Evolutionary conservation across 257 asterid species (phyloP).

Genomic region (Ilex asprella): DNA sequence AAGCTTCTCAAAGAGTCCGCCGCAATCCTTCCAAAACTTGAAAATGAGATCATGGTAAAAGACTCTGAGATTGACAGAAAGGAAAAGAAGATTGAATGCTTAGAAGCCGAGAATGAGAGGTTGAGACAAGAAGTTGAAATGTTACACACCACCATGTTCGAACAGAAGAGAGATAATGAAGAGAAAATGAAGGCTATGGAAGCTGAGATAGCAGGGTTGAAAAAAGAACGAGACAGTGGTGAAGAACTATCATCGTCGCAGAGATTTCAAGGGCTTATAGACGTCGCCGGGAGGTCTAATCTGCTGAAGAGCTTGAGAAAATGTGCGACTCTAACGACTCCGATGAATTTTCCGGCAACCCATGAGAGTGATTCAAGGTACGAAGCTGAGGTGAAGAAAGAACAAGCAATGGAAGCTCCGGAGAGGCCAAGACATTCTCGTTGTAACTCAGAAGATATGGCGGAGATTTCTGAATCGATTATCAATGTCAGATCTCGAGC

Average conservation of each 20-base stretch:
- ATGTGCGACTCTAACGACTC: constrained; percentile 29
- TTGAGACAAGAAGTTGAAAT: constrained; percentile 63
- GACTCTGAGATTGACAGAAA: constrained; percentile 47
- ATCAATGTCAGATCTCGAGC: constrained; percentile 51
- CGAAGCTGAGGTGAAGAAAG: constrained; percentile 9
- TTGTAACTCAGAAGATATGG: constrained; percentile 44
- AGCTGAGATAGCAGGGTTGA: constrained; percentile 40
- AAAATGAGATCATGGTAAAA: constrained; percentile 42
- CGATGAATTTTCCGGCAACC: too few species aligned
- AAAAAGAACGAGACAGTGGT: constrained; percentile 19
- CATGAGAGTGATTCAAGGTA: constrained; percentile 1
- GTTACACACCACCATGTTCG: constrained; percentile 48
- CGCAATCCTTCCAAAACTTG: constrained; percentile 25
- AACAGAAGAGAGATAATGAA: constrained; percentile 50
- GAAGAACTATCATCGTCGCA: constrained; percentile 43
- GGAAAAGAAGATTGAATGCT: constrained; percentile 51
- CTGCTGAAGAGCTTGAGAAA: constrained; percentile 42
- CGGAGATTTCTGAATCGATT: constrained; percentile 39
- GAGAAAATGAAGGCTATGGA: constrained; percentile 47
- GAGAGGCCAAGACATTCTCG: constrained; percentile 45
- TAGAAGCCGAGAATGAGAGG: constrained; percentile 65
- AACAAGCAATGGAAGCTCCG: constrained; percentile 11
- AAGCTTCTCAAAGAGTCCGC: constrained; percentile 53
- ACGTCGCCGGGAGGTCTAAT: constrained; percentile 20
- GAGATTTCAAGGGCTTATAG: constrained; percentile 33